Conservation (phyloP, 495 filamentous ascomycete genomes). For the Hypoxylon intermedium region DNA sequence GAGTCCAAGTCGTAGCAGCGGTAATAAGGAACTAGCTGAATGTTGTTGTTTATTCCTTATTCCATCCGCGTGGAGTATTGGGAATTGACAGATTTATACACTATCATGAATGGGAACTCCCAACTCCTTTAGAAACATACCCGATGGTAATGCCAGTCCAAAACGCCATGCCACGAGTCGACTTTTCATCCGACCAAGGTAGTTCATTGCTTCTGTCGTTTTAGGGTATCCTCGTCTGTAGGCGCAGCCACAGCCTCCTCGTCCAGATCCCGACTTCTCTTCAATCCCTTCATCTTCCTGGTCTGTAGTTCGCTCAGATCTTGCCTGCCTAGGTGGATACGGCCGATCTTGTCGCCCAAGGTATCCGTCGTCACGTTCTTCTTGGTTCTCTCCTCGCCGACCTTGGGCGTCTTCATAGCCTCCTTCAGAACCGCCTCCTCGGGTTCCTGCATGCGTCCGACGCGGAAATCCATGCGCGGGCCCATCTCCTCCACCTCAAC, state of each 20-base stretch:
- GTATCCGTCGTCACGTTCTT: constrained; percentile 93
- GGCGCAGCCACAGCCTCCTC: constrained; percentile 35
- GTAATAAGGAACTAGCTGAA: neutral
- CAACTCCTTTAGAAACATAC: constrained; percentile 27
- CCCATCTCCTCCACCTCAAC: constrained; percentile 96
- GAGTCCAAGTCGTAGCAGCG: constrained; percentile 27
- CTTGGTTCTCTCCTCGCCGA: constrained; percentile 78
- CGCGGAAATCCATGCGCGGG: constrained; percentile 89
- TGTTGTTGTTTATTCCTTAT: neutral
- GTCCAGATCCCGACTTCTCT: constrained; percentile 71
- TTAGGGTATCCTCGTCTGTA: constrained; percentile 30
- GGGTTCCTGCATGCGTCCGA: constrained; percentile 80
- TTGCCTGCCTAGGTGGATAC: constrained; percentile 90
- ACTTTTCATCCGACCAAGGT: neutral
- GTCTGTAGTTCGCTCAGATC: constrained; percentile 89
- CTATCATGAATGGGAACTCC: constrained; percentile 27
- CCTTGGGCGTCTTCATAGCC: constrained; percentile 83
- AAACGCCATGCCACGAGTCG: constrained; percentile 26
- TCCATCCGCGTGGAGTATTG: neutral
- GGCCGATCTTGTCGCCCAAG: constrained; percentile 94
- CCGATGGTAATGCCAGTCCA: constrained; percentile 12
- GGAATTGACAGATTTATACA: constrained; percentile 9
- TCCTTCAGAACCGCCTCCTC: constrained; percentile 83
- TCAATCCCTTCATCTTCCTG: constrained; percentile 98
- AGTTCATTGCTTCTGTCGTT: constrained; percentile 36